These are phyloP conservation scores for Fraxinus americana DNA, from an alignment of 257 asterid species.

Conservation along the genomic window DNA sequence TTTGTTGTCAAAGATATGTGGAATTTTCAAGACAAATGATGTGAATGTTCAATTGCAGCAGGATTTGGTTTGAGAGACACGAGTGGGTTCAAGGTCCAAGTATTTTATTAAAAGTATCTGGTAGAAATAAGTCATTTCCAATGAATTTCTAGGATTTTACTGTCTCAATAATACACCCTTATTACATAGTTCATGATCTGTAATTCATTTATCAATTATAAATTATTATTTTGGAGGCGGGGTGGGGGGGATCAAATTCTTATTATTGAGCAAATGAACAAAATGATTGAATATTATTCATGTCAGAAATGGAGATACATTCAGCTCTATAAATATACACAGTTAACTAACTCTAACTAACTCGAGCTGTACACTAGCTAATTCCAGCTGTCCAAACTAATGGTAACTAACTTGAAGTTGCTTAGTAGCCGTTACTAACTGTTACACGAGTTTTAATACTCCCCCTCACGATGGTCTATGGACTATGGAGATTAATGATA, in stretches of 20 bases:
- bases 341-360: no score
- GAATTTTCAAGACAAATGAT: conserved; percentile 22
- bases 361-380: no score
- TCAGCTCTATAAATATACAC: no score
- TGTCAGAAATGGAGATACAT: no score
- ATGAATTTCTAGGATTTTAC: background rate
- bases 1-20: conserved; percentile 16
- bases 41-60: conserved; percentile 10
- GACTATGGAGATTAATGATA: no score
- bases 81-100: background rate
- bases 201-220: background rate
- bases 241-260: background rate
- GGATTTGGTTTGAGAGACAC: background rate
- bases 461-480: no score
- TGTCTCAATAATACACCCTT: background rate
- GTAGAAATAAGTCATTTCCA: background rate
- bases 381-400: background rate
- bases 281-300: no score
- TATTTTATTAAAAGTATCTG: background rate
- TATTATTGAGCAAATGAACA: no score
- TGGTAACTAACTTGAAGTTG: no score
- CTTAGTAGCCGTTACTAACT: no score
- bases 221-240: background rate
- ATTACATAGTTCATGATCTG: background rate
- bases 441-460: no score